Conservation (phyloP, 331 rosid species). For the Acacia concinna region DNA sequence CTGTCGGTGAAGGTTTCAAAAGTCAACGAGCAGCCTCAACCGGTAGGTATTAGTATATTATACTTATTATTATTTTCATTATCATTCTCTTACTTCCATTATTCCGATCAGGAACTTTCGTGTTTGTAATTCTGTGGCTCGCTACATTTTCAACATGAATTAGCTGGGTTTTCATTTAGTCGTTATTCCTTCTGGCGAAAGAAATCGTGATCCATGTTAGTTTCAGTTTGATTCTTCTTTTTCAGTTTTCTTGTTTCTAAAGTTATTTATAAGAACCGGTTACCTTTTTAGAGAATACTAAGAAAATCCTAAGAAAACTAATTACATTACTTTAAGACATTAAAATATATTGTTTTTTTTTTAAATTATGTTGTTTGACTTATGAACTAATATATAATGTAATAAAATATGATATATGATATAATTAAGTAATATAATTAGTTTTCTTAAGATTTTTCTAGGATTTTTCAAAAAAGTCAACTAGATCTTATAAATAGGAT, state of each 20-base stretch:
- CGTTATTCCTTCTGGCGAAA: background rate
- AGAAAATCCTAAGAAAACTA: too few species aligned
- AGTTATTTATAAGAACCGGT: too few species aligned
- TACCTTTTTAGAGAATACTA: too few species aligned
- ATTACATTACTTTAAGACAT: too few species aligned
- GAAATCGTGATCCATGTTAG: background rate
- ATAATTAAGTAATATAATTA: too few species aligned
- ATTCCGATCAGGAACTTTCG: background rate
- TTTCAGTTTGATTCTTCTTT: background rate
- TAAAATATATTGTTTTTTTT: too few species aligned
- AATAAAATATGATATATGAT: too few species aligned
- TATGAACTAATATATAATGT: too few species aligned
- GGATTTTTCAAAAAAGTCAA: too few species aligned
- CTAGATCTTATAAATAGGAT: too few species aligned
- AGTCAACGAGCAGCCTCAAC: slow-evolving; percentile 47
- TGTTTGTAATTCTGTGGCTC: background rate
- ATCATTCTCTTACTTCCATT: background rate
- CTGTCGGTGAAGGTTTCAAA: background rate
- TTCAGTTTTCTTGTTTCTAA: background rate
- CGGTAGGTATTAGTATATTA: slow-evolving; percentile 50
- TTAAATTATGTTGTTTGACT: too few species aligned
- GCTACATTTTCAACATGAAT: background rate
- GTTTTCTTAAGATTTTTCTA: too few species aligned
- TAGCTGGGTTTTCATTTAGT: background rate
- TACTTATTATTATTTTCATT: background rate